Evolutionary conservation across 768 basidiomycete genomes (phyloP), one percentile per base, ranked within the genome.

Genomic region (Pleurotus eryngii): DNA sequence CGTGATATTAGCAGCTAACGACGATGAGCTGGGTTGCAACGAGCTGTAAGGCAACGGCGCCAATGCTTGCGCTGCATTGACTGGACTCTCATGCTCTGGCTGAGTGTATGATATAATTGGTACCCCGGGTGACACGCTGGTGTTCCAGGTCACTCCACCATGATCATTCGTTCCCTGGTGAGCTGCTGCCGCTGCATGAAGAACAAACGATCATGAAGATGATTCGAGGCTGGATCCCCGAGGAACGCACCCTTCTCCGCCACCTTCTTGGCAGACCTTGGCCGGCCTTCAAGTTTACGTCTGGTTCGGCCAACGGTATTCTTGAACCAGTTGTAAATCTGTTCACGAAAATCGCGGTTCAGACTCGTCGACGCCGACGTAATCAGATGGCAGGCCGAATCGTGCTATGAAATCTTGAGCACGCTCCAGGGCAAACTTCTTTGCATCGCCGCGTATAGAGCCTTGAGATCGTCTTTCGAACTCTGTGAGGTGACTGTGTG

Each of bases 271-370:
- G 76, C 74, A 39, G 82, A 76, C 45, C 81, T 73, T 1, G 81
- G 77, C 24, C 79, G 73, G 5, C 83, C 82, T 59, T 84, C 83
- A 46, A 79, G 70, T 65, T 84, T 84, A 47, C 83, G 74, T 55
- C 83, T 74, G 5, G 79, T 82, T 30, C 85, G 75, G 5, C 84
- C 85, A 55, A 84, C 80, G 15, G 85, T 85, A 67, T 86, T 86
- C 71, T 86, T 86, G 71, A 84, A 86, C 85, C 85, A 87, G 63
- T 85, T 86, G 72, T 86, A 86, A 57, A 86, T 83, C 80, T 85
- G 83, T 84, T 86, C 85, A 61, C 80, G 81, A 67, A 67, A 85
- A 86, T 57, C 81, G 74, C 24, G 81, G 75, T 51, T 85, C 83
- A 4, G 80, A 74, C 60, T 87, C 85, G 62, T 83, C 81, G 6